Evolutionary conservation across 306 rosid species (phyloP).

Genomic region (Malus fusca): DNA sequence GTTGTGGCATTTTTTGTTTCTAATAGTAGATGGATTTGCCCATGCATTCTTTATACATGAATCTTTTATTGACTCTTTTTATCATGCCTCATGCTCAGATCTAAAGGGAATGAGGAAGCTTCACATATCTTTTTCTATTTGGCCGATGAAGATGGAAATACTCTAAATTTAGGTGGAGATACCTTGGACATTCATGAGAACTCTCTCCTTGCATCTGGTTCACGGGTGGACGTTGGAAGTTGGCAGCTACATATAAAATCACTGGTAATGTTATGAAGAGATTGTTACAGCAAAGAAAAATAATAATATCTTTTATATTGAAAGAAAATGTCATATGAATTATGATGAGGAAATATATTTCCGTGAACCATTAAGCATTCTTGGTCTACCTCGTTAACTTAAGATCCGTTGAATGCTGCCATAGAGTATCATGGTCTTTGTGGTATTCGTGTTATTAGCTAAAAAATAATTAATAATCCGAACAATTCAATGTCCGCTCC

Average conservation of each 20-base stretch:
- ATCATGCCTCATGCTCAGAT: constrained; percentile 43
- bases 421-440: neutral
- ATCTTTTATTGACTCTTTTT: constrained; percentile 8
- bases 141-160: constrained; percentile 80
- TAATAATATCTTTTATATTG: neutral
- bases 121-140: constrained; percentile 80
- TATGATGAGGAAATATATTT: neutral
- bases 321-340: neutral
- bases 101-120: constrained; percentile 38
- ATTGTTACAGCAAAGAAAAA: neutral
- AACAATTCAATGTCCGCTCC: neutral
- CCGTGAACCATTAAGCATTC: constrained; percentile 1
- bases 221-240: constrained; percentile 68
- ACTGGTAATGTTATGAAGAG: constrained; percentile 43
- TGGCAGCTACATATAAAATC: constrained; percentile 96
- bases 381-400: neutral
- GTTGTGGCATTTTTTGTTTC: neutral
- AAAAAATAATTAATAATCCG: neutral
- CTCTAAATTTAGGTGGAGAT: constrained; percentile 47
- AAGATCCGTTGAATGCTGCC: neutral
- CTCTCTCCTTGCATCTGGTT: constrained; percentile 73
- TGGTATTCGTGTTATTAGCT: neutral
- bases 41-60: neutral
- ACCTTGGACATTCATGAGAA: constrained; percentile 33
- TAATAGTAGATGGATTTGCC: neutral